Conservation (phyloP, 2,329 filamentous ascomycete genomes). For the Trichoderma citrinoviride region DNA sequence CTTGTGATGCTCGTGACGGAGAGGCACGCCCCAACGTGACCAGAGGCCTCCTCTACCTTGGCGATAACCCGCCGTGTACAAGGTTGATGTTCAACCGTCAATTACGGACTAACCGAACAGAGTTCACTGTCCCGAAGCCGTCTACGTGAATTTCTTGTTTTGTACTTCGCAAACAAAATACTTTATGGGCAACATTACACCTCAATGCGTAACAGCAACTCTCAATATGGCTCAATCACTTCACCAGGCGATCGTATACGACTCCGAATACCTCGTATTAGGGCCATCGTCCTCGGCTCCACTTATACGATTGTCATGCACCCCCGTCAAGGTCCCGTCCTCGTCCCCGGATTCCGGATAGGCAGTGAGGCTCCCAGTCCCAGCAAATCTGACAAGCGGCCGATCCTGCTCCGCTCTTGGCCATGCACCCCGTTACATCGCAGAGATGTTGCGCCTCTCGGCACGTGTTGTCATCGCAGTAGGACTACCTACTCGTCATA, state of each 20-base stretch:
- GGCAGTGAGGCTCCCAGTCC: conserved; percentile 1
- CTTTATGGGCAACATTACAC: background rate
- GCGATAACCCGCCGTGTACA: background rate
- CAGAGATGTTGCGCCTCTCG: background rate
- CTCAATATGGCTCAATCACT: background rate
- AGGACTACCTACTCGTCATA: too few species aligned
- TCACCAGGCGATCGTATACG: background rate
- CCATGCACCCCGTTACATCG: background rate
- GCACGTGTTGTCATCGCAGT: too few species aligned
- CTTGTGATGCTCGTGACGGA: background rate
- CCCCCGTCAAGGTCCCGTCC: background rate
- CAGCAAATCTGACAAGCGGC: conserved; percentile 7
- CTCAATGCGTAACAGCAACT: background rate
- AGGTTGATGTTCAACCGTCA: background rate
- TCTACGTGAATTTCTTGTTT: background rate
- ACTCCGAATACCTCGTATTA: background rate
- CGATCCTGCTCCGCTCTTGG: conserved; percentile 12
- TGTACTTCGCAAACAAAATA: background rate
- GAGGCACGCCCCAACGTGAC: background rate
- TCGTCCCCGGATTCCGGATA: conserved; percentile 3
- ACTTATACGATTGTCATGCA: background rate
- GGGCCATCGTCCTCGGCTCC: background rate
- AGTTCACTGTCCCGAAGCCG: background rate
- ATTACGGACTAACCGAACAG: background rate
- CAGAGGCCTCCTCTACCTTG: background rate